phyloP scores from a whole-genome alignment of 129 eudicot genomes.

The Tanacetum coccineum region DNA sequence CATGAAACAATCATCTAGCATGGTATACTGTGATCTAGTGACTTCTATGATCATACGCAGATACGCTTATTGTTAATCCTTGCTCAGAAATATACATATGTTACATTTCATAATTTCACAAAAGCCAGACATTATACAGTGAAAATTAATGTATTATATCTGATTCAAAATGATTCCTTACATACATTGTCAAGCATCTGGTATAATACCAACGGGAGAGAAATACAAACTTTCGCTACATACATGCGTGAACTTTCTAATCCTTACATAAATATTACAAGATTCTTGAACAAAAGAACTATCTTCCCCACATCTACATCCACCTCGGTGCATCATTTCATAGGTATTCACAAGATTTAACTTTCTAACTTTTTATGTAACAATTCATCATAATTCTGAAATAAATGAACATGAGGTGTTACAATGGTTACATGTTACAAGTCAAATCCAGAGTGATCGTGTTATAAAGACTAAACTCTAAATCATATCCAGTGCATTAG shows the following conservation, averaged over 20 bases:
- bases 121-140: no score
- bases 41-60: background rate
- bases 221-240: background rate
- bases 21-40: constrained; percentile 3
- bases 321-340: no score
- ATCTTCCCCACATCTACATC: no score
- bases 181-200: background rate
- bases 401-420: no score
- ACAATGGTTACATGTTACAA: no score
- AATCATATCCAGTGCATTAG: constrained; percentile 11
- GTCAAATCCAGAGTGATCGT: background rate
- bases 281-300: background rate
- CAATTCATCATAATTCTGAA: no score
- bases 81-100: no score
- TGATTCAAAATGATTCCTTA: no score
- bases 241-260: background rate
- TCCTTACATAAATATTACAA: background rate
- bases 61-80: no score
- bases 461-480: background rate
- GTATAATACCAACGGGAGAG: background rate
- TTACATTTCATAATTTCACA: no score
- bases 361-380: no score
- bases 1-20: constrained; percentile 19
- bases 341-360: background rate
- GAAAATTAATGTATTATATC: no score